Conservation (phyloP, 257 asterid genomes). For the Avicennia marina region DNA sequence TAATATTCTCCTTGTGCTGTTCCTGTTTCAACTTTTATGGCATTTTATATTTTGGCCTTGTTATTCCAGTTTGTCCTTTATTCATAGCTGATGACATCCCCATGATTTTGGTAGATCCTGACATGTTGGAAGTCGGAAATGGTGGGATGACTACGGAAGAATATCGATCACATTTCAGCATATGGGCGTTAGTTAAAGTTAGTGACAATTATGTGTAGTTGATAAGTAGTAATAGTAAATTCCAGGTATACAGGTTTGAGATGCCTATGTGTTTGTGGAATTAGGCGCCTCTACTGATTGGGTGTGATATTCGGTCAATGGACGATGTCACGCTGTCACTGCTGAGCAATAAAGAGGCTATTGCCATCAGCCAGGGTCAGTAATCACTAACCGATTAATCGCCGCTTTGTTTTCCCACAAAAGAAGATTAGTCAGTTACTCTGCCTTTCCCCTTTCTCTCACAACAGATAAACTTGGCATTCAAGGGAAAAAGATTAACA, state of each 20-base stretch:
- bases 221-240: not conserved
- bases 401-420: too few relatives aligned
- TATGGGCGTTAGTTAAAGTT: slow-evolving; percentile 91
- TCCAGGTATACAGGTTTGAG: not conserved
- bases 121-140: slow-evolving; percentile 96
- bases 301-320: slow-evolving; percentile 80
- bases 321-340: slow-evolving; percentile 34
- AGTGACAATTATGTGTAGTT: not conserved
- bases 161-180: slow-evolving; percentile 92
- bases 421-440: too few relatives aligned
- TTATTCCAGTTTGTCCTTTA: not conserved
- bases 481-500: slow-evolving; percentile 67
- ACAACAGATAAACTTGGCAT: slow-evolving; percentile 58
- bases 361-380: slow-evolving; percentile 89
- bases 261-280: slow-evolving; percentile 1
- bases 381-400: too few relatives aligned
- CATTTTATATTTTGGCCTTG: not conserved
- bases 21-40: too few relatives aligned
- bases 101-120: slow-evolving; percentile 59
- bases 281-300: slow-evolving; percentile 90
- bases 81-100: not conserved
- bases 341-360: slow-evolving; percentile 71
- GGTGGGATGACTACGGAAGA: slow-evolving; percentile 79
- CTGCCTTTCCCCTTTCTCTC: not conserved
- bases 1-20: too few relatives aligned